Percentiles rank a stretch among this genome's conserved stretches.
Conservation (phyloP, 192 early-diverging fungal species). For the Dissophora globulifera region DNA sequence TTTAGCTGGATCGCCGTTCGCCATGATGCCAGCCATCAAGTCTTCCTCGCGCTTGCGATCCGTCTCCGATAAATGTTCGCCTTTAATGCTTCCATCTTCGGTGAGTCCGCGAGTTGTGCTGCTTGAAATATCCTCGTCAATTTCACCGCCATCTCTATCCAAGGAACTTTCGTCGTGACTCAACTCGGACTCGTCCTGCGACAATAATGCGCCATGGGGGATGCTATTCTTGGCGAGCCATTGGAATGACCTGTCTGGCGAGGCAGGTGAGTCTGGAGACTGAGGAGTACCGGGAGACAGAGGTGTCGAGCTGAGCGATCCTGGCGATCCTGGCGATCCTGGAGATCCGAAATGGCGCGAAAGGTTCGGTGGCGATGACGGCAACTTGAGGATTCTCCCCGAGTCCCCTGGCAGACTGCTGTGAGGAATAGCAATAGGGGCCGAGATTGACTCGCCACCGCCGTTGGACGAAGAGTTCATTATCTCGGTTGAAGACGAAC, state of each 20-base stretch:
- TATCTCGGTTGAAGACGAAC: background rate
- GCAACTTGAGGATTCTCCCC: conserved; percentile 13
- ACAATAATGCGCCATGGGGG: conserved; percentile 1
- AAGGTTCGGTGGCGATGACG: conserved; percentile 41
- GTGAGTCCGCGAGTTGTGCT: background rate
- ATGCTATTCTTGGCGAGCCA: conserved; percentile 20
- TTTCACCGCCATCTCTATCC: conserved; percentile 12
- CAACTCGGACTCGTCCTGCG: conserved; percentile 25
- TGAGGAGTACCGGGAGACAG: conserved; percentile 23
- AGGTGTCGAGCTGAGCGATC: conserved; percentile 21
- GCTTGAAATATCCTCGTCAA: conserved; percentile 1
- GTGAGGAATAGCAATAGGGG: conserved; percentile 3
- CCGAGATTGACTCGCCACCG: background rate
- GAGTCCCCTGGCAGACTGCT: background rate
- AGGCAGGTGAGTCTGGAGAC: conserved; percentile 14
- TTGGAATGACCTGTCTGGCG: conserved; percentile 7
- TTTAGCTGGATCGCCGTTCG: conserved; percentile 33
- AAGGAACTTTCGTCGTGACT: background rate
- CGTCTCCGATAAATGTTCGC: conserved; percentile 28
- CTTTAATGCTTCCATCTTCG: too few relatives aligned
- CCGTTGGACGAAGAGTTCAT: too few relatives aligned
- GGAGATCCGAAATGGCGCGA: too few relatives aligned
- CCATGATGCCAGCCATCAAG: conserved; percentile 41
- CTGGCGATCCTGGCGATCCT: background rate
- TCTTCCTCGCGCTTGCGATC: conserved; percentile 42